phyloP scores from a whole-genome alignment of 2,329 filamentous ascomycete species.

The Fusarium nurragi region DNA sequence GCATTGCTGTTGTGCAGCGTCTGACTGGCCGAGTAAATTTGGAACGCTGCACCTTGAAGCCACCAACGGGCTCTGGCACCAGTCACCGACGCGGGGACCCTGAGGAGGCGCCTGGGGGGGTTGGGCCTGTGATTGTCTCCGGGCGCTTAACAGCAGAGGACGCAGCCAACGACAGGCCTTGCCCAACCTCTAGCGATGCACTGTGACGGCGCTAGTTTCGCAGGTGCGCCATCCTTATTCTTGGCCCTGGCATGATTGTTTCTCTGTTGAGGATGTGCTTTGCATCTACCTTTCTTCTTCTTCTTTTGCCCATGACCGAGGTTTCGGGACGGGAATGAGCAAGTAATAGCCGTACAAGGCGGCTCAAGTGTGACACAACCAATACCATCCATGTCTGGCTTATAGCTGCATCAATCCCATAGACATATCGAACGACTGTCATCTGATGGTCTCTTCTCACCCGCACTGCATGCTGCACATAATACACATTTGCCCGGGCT shows the following conservation, averaged over 20 bases:
- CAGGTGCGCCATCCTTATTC: conserved; percentile 3
- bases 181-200: conserved; percentile 36
- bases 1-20: conserved; percentile 17
- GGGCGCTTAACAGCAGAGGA: conserved; percentile 40
- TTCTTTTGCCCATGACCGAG: neutral
- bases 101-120: conserved; percentile 24
- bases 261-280: neutral
- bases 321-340: conserved; percentile 12
- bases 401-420: conserved; percentile 4
- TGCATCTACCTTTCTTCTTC: neutral
- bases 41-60: conserved; percentile 37
- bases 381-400: conserved; percentile 4
- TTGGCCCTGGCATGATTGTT: conserved; percentile 9
- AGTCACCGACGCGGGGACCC: conserved; percentile 10
- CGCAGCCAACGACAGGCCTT: conserved; percentile 35
- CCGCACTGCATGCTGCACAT: neutral
- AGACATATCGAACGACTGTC: conserved; percentile 36
- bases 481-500: neutral
- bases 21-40: conserved; percentile 45
- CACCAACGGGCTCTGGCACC: conserved; percentile 18
- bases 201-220: conserved; percentile 43
- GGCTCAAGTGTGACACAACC: conserved; percentile 4
- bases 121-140: conserved; percentile 12
- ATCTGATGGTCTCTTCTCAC: conserved; percentile 12
- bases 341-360: conserved; percentile 6